Conservation (phyloP, 495 filamentous ascomycete species). For the Penicillium pancosmium region DNA sequence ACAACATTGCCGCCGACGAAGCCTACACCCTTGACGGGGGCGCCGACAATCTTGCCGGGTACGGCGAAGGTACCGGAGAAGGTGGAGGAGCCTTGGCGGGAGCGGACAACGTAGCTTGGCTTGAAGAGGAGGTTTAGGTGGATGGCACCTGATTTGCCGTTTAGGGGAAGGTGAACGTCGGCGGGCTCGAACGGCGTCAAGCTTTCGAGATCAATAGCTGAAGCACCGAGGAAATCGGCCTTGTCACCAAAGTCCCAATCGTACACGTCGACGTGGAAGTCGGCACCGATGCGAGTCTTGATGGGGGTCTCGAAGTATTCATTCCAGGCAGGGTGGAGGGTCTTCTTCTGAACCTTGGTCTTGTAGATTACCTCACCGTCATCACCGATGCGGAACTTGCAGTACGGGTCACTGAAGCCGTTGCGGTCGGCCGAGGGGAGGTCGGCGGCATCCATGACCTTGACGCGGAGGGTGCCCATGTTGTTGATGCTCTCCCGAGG, state of each 20-base stretch:
- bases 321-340: conserved; percentile 91
- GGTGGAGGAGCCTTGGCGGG: conserved; percentile 87
- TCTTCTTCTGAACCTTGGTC: conserved; percentile 95
- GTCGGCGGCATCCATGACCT: conserved; percentile 84
- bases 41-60: conserved; percentile 91
- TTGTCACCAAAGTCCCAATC: conserved; percentile 96
- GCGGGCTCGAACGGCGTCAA: conserved; percentile 83
- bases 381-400: conserved; percentile 87
- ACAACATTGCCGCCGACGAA: conserved; percentile 79
- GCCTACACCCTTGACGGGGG: conserved; percentile 87
- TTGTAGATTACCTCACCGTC: conserved; percentile 86
- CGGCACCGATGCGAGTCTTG: conserved; percentile 79
- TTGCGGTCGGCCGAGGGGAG: conserved; percentile 93
- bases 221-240: conserved; percentile 79
- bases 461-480: conserved; percentile 88
- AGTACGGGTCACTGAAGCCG: conserved; percentile 94
- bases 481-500: conserved; percentile 98
- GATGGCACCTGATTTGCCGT: conserved; percentile 87
- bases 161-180: conserved; percentile 72
- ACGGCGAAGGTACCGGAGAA: conserved; percentile 90
- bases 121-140: conserved; percentile 90
- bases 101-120: conserved; percentile 84
- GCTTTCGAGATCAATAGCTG: conserved; percentile 75
- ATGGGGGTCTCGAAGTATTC: conserved; percentile 87
- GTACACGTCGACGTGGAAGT: conserved; percentile 81